Conservation (phyloP, 169 alveolate species). For the Plasmodium yoelii region DNA sequence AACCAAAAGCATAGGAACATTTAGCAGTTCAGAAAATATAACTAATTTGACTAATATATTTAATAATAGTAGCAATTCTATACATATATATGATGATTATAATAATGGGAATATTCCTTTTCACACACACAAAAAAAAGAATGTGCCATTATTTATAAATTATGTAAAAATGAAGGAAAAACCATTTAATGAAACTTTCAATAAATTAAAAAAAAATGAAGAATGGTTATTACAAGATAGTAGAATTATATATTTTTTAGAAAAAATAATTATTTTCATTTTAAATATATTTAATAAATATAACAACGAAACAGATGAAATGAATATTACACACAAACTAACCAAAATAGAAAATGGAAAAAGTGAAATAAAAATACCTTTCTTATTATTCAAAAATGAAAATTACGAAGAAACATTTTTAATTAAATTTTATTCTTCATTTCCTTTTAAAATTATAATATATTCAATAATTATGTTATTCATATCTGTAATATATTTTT, state of each 20-base stretch:
- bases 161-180: constrained; percentile 5
- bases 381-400: constrained; percentile 18
- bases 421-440: constrained; percentile 58
- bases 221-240: background rate
- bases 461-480: constrained; percentile 37
- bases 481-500: constrained; percentile 33
- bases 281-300: background rate
- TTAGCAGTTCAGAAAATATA: background rate
- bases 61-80: background rate
- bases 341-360: too few relatives aligned
- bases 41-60: background rate
- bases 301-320: background rate
- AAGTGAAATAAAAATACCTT: background rate
- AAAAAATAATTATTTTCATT: background rate
- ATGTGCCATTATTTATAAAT: background rate
- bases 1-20: background rate
- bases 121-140: background rate
- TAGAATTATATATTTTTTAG: background rate
- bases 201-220: background rate
- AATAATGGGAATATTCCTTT: background rate
- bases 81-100: background rate
- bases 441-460: constrained; percentile 52
- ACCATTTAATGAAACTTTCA: background rate
- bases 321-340: background rate
- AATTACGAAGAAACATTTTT: constrained; percentile 40